Base-by-base conservation (phyloP, 2,329 filamentous ascomycete genomes). In the Phialocephala subalpina region DNA sequence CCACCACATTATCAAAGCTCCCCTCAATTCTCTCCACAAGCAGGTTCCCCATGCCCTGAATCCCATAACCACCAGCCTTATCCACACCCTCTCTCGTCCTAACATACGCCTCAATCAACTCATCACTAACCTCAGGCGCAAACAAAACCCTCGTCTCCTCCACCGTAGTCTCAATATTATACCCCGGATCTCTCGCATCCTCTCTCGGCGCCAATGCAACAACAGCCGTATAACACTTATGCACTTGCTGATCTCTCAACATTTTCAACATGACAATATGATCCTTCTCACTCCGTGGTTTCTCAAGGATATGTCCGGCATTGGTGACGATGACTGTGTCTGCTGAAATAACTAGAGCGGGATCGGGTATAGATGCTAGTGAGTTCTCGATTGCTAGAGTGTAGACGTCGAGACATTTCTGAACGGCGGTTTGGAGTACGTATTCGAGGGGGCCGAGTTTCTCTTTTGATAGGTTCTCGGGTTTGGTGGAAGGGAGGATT, bases 131-230 rank as follows among this genome's bases (percentile, higher is more conserved):
- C 52, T 86, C 86, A 65, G 83, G 80, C 76, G 94, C 93, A 79
- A 99, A 99, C 76, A 86, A 88, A n/a, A 99, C 96, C 67, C 84
- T 87, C 53, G 95, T 98, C 83, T 97, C 94, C 81, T 98, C 95
- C 5, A 96, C 92, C 74, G 92, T 87, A 52, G 87, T 89, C 74
- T 92, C 90, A 60, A 97, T 82, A 68, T 89, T 88, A 80, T 99
- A 99, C 0, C 96, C 96, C 0, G 96, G 96, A 76, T 93, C 88
- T 63, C 87, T 82, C 0, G 93, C 91, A 75, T 93, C 94, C 62
- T 90, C 90, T 67, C 95, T 81, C 25, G 96, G 96, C 60, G 91
- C 89, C 77, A 99, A 87, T n/a, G 88, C 90, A 65, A 90, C 92
- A 1, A 99, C 89, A 0, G 92, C 91, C 1, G 96, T 98, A 76